phyloP scores from a whole-genome alignment of 768 basidiomycete species.

The Boletus rex-veris region DNA sequence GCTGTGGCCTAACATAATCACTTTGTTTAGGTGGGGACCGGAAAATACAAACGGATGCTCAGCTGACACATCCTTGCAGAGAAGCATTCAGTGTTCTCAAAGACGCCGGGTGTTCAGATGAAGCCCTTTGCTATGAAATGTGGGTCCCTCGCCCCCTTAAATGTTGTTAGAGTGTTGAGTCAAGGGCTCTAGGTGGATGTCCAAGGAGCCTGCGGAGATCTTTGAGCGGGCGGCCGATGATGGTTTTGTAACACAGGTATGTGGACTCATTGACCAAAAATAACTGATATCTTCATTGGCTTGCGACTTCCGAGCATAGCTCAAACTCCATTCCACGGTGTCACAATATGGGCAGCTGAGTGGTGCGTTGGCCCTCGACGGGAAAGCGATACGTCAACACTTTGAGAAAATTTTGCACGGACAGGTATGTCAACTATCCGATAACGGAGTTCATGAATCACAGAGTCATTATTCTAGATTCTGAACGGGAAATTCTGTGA shows the following conservation, averaged over 20 bases:
- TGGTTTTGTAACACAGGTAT: conserved; percentile 47
- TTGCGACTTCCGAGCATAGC: conserved; percentile 29
- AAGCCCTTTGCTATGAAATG: too few species aligned
- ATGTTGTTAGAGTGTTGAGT: not conserved
- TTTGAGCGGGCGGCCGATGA: conserved; percentile 67
- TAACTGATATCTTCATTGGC: too few species aligned
- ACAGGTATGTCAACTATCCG: conserved; percentile 22
- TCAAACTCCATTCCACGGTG: conserved; percentile 36
- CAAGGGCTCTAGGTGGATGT: conserved; percentile 55
- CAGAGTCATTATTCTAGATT: conserved; percentile 33
- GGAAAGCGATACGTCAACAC: conserved; percentile 44
- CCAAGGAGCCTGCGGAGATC: conserved; percentile 66
- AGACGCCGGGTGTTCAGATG: too few species aligned
- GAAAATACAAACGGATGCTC: too few species aligned
- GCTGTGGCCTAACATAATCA: too few species aligned
- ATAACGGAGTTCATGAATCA: too few species aligned
- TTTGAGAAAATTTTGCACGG: conserved; percentile 59
- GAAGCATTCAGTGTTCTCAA: too few species aligned
- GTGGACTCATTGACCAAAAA: too few species aligned
- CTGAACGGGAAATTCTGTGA: conserved; percentile 57
- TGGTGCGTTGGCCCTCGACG: conserved; percentile 55
- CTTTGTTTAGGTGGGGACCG: too few species aligned
- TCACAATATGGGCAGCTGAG: conserved; percentile 63
- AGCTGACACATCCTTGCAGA: too few species aligned
- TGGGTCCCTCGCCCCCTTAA: not conserved